Evolutionary conservation across 2,329 filamentous ascomycete genomes (phyloP).

Genomic region (Cladosporium oxysporum): DNA sequence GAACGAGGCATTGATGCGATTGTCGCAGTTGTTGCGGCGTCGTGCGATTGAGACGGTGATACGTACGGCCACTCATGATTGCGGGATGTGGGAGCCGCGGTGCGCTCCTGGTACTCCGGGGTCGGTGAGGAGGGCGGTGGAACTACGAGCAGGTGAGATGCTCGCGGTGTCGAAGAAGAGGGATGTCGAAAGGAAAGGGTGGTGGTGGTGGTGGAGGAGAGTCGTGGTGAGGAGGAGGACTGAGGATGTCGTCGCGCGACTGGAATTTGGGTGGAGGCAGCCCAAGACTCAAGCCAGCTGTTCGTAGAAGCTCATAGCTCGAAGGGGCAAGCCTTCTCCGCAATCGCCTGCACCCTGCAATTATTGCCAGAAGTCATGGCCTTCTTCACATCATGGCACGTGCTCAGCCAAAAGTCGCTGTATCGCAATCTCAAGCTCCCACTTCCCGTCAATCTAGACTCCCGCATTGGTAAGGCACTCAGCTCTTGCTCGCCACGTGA

Average conservation of each 20-base stretch:
- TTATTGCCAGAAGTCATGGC: constrained; percentile 2
- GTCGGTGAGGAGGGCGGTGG: constrained; percentile 19
- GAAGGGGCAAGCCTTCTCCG: constrained; percentile 9
- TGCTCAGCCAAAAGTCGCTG: constrained; percentile 3
- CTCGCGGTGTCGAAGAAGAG: constrained; percentile 8
- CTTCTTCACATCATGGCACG: background rate
- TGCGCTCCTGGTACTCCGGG: constrained; percentile 22
- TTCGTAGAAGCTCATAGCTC: constrained; percentile 19
- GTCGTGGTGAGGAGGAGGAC: constrained; percentile 9
- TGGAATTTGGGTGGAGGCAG: constrained; percentile 17
- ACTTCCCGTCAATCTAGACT: background rate
- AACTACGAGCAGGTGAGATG: constrained; percentile 13
- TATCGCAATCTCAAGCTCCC: constrained; percentile 1
- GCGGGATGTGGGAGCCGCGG: constrained; percentile 15
- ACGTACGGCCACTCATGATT: constrained; percentile 63
- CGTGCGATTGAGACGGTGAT: constrained; percentile 20
- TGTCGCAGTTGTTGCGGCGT: constrained; percentile 25
- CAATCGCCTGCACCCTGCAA: background rate
- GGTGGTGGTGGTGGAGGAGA: background rate
- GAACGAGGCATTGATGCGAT: constrained; percentile 26
- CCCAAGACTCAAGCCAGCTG: constrained; percentile 11
- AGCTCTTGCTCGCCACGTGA: constrained; percentile 7
- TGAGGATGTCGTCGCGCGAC: constrained; percentile 12
- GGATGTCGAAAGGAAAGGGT: constrained; percentile 30
- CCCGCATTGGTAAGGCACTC: background rate